These are phyloP conservation scores for Sporopachydermia cereana DNA, from an alignment of 1,139 yeast genomes.

Conservation along the genomic window DNA sequence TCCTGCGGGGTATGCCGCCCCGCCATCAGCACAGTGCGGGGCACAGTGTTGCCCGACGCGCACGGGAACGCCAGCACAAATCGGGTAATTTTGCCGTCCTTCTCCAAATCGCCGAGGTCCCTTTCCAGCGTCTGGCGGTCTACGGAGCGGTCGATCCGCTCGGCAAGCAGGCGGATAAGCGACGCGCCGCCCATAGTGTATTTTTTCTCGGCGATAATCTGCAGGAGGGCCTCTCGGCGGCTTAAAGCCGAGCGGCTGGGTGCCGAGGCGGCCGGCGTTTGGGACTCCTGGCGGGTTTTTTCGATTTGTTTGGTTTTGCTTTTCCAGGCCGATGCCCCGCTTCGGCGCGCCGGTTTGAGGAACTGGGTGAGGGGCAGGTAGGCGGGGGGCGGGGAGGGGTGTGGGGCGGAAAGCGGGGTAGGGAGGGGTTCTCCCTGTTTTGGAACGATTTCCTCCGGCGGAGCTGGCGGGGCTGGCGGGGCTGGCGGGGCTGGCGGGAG, in stretches of 20 bases:
- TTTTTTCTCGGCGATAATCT: not conserved
- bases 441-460: too few species aligned
- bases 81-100: not conserved
- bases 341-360: not conserved
- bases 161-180: not conserved
- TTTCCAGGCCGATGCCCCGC: not conserved
- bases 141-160: not conserved
- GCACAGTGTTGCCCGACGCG: not conserved
- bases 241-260: not conserved
- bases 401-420: not conserved
- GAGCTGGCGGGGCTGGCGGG: too few species aligned
- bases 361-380: not conserved
- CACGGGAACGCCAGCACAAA: not conserved
- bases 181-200: not conserved
- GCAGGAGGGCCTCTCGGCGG: not conserved
- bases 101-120: not conserved
- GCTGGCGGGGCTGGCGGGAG: too few species aligned
- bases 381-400: not conserved
- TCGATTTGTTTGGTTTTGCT: slow-evolving; percentile 1
- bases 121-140: not conserved
- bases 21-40: not conserved
- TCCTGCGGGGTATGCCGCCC: not conserved
- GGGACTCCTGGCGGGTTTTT: not conserved
- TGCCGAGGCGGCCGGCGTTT: too few species aligned
- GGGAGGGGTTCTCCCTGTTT: too few species aligned